Evolutionary conservation across 257 asterid species (phyloP), one percentile per base, ranked within the genome.

Genomic region (Ocimum tenuiflorum): DNA sequence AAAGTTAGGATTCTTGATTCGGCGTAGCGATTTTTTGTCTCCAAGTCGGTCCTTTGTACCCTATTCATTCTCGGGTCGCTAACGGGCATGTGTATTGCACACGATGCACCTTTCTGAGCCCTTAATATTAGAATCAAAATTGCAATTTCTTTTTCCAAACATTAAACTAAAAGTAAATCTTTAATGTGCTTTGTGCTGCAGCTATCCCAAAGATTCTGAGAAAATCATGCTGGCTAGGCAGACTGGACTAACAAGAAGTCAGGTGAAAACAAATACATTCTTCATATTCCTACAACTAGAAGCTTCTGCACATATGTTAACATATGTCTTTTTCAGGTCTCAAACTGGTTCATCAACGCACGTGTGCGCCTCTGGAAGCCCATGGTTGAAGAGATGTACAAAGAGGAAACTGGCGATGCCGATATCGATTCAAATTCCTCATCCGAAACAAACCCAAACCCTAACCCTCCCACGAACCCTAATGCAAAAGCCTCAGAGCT

Each of bases 271-370:
- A 7, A 59, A 67, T 67, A 47, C 29, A 66, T 29, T 53, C 27
- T 53, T 3, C n/a, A 13, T 43, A n/a, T 0, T 3, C 6, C 11
- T 9, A 39, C n/a, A 9, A 39, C 1, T 15, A 60, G 27, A 60
- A 46, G 22, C 42, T 23, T 22, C 56, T 62, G n/a, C 61, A 70
- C 39, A 6, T 65, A 46, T 48, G 45, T 55, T 78, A 61, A 76
- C n/a, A 27, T 73, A 19, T 20, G 8, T 13, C 15, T 67, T 17
- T 35, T 33, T 51, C 75, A 91, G 98, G 98, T 89, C 61, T 91
- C 97, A 61, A 91, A 91, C 82, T 89, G 98, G 98, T 91, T 91
- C 78, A 91, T 91, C 77, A 91, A 91, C 56, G 97, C 97, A 11
- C 73, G 95, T 47, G 96, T 91, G 41, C 90, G 98, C 3, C 95